phyloP scores from a whole-genome alignment of 257 asterid species.

The Pogostemon cablin region DNA sequence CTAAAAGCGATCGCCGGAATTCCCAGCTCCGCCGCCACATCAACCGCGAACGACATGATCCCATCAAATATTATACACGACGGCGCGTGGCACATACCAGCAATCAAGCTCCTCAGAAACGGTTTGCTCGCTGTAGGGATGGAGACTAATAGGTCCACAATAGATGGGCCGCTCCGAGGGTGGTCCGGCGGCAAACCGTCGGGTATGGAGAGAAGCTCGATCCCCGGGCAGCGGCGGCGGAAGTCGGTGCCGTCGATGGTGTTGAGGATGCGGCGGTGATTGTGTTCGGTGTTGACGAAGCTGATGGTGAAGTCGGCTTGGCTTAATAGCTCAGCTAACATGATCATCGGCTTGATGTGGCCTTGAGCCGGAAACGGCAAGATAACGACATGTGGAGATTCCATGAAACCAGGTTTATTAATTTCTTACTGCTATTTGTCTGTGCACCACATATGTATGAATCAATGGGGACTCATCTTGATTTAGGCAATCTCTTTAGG shows the following conservation, averaged over 20 bases:
- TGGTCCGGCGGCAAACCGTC: conserved; percentile 52
- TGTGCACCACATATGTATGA: too few relatives aligned
- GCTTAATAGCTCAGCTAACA: conserved; percentile 47
- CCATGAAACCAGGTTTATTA: conserved; percentile 21
- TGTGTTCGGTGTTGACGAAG: conserved; percentile 48
- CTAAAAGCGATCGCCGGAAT: conserved; percentile 49
- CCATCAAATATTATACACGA: conserved; percentile 46
- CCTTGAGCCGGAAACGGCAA: conserved; percentile 56
- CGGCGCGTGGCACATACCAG: conserved; percentile 39
- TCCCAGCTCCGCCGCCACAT: conserved; percentile 43
- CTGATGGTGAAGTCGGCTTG: conserved; percentile 34
- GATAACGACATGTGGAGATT: conserved; percentile 41
- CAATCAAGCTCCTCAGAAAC: conserved; percentile 29
- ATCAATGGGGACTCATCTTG: too few relatives aligned
- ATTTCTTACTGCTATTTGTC: background rate
- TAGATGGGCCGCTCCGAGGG: conserved; percentile 32
- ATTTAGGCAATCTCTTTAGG: too few relatives aligned
- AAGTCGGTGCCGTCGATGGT: conserved; percentile 16
- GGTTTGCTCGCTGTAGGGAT: conserved; percentile 25
- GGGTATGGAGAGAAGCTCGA: conserved; percentile 40
- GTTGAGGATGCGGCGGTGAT: conserved; percentile 35
- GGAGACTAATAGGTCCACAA: conserved; percentile 35
- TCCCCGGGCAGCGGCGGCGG: conserved; percentile 34
- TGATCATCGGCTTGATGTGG: conserved; percentile 55
- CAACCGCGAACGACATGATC: conserved; percentile 50